phyloP scores from a whole-genome alignment of 768 basidiomycete species.

The Dentipellis fragilis region DNA sequence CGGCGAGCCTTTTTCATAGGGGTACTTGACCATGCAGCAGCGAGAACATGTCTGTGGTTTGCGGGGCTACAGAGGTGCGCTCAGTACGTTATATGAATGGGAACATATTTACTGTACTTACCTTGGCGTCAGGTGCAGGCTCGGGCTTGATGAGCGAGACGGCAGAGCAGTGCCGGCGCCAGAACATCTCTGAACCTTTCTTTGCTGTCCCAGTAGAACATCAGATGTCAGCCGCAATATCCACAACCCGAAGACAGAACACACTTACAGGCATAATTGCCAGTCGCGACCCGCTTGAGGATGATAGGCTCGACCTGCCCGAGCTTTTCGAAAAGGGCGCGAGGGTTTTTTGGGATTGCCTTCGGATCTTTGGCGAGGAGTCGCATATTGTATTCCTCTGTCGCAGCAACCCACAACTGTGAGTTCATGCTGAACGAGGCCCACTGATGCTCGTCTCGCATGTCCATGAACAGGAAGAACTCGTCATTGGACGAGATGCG shows the following conservation, averaged over 20 bases:
- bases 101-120: neutral
- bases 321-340: conserved; percentile 8
- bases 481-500: neutral
- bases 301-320: conserved; percentile 2
- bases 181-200: neutral
- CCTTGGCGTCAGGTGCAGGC: neutral
- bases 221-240: neutral
- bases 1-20: neutral
- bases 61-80: neutral
- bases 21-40: neutral
- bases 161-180: conserved; percentile 1
- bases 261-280: neutral
- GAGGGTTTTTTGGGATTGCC: conserved; percentile 6
- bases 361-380: neutral
- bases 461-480: conserved; percentile 11
- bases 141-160: neutral
- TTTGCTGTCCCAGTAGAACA: neutral
- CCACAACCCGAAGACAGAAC: neutral
- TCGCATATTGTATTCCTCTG: conserved; percentile 4
- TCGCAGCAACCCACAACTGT: conserved; percentile 2
- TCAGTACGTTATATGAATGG: neutral
- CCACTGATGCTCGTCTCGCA: conserved; percentile 9
- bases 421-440: conserved; percentile 12
- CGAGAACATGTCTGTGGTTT: neutral
- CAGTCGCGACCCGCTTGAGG: neutral